These are phyloP conservation scores for Populus nigra DNA, from an alignment of 345 rosid genomes.

Conservation along the genomic window DNA sequence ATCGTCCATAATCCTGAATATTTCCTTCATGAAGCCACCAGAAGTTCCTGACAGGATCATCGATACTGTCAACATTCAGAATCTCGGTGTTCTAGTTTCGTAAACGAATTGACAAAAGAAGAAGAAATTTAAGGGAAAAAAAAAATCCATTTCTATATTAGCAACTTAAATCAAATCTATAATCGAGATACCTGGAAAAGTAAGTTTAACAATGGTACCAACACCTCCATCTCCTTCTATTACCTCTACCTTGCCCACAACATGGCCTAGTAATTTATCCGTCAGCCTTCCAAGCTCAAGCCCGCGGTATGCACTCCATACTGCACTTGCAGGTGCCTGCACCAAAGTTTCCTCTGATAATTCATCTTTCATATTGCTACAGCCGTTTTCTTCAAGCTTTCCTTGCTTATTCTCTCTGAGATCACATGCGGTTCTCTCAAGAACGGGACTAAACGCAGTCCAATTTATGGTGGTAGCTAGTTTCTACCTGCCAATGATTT, in stretches of 20 bases:
- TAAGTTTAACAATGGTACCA: conserved; percentile 31
- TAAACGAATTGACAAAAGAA: too few species aligned
- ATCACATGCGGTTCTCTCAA: too few species aligned
- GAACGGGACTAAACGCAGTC: too few species aligned
- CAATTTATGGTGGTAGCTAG: too few species aligned
- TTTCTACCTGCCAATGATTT: too few species aligned
- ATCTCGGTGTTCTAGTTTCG: too few species aligned
- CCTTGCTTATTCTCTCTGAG: too few species aligned
- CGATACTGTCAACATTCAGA: too few species aligned
- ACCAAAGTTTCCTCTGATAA: conserved; percentile 18
- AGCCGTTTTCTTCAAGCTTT: too few species aligned
- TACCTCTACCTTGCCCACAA: conserved; percentile 24
- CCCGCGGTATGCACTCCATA: conserved; percentile 33
- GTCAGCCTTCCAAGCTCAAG: conserved; percentile 31
- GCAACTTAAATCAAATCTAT: too few species aligned
- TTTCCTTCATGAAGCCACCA: conserved; percentile 35
- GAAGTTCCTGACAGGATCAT: conserved; percentile 23
- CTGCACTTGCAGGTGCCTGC: conserved; percentile 18
- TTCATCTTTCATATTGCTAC: conserved; percentile 13
- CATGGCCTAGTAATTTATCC: conserved; percentile 18
- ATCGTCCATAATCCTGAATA: conserved; percentile 27
- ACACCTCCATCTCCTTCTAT: conserved; percentile 45
- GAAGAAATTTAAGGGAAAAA: too few species aligned
- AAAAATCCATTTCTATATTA: too few species aligned
- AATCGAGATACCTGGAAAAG: conserved; percentile 10